Conservation (phyloP, 2,329 filamentous ascomycete species). For the Setomelanomma holmii region DNA sequence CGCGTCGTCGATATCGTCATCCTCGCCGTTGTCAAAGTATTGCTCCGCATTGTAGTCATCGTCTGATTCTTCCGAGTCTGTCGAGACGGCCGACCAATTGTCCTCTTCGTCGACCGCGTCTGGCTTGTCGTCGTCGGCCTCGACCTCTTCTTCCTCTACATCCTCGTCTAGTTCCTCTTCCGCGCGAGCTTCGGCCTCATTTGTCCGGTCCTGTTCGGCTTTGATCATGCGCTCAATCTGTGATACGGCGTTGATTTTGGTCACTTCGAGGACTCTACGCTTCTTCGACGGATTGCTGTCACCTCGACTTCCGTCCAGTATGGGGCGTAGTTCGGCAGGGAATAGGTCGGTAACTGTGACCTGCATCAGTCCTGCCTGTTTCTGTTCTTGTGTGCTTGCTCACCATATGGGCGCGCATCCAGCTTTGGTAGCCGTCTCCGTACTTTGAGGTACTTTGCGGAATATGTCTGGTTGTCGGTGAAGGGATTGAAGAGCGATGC, state of each 20-base stretch:
- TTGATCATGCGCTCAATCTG: constrained; percentile 49
- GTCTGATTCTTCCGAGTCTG: constrained; percentile 69
- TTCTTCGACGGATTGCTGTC: constrained; percentile 35
- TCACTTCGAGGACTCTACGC: constrained; percentile 42
- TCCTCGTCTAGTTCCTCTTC: constrained; percentile 50
- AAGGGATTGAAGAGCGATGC: constrained; percentile 64
- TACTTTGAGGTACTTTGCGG: constrained; percentile 64
- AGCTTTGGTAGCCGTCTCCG: constrained; percentile 63
- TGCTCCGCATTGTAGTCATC: constrained; percentile 70
- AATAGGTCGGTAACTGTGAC: constrained; percentile 63
- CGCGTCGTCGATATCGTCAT: constrained; percentile 53
- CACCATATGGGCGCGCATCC: constrained; percentile 62
- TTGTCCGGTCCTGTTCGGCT: constrained; percentile 54
- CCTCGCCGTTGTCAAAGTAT: constrained; percentile 60
- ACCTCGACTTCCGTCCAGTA: constrained; percentile 52
- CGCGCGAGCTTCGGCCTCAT: constrained; percentile 55
- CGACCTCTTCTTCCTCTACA: constrained; percentile 56
- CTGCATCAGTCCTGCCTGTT: constrained; percentile 9
- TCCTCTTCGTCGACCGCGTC: constrained; percentile 66
- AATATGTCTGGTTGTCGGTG: constrained; percentile 67
- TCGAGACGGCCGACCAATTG: constrained; percentile 59
- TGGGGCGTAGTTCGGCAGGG: constrained; percentile 64
- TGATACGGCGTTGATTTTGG: constrained; percentile 39
- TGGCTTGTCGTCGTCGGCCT: constrained; percentile 58
- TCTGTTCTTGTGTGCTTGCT: constrained; percentile 26